Evolutionary conservation across 2,329 filamentous ascomycete species (phyloP).

Genomic region (Shiraia sp.): DNA sequence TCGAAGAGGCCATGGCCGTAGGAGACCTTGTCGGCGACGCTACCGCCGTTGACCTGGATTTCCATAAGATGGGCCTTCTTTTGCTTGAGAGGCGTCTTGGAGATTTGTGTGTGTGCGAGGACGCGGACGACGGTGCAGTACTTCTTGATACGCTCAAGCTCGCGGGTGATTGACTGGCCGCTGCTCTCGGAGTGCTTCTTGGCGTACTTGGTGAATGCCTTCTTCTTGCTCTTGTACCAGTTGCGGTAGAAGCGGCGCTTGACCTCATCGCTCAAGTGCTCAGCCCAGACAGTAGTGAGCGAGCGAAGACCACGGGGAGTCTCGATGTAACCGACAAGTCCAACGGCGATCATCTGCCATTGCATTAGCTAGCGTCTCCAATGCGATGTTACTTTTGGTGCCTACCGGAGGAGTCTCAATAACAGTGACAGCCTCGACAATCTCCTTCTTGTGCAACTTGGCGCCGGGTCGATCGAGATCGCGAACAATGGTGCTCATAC

Average conservation of each 20-base stretch:
- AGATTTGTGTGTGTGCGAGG: constrained; percentile 98
- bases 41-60: constrained; percentile 99
- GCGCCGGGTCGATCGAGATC: constrained; percentile 98
- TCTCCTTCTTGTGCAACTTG: constrained; percentile 89
- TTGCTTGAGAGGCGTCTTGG: constrained; percentile 99
- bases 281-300: constrained; percentile 99
- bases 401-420: constrained; percentile 66
- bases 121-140: constrained; percentile 99
- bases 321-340: constrained; percentile 99
- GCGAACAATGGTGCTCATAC: constrained; percentile 99
- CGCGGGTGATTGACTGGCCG: constrained; percentile 88
- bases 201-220: constrained; percentile 99
- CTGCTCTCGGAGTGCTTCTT: constrained; percentile 98
- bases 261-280: constrained; percentile 97
- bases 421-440: constrained; percentile 49
- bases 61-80: constrained; percentile 99
- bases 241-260: constrained; percentile 99
- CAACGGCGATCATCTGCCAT: constrained; percentile 96
- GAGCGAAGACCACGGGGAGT: constrained; percentile 99
- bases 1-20: constrained; percentile 96
- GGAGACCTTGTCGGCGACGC: constrained; percentile 92
- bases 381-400: constrained; percentile 62
- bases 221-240: constrained; percentile 99
- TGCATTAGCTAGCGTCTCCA: constrained; percentile 19
- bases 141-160: constrained; percentile 99